Evolutionary conservation across 1,284 basidiomycete species (phyloP).

Genomic region (Porogramme epimiltina): DNA sequence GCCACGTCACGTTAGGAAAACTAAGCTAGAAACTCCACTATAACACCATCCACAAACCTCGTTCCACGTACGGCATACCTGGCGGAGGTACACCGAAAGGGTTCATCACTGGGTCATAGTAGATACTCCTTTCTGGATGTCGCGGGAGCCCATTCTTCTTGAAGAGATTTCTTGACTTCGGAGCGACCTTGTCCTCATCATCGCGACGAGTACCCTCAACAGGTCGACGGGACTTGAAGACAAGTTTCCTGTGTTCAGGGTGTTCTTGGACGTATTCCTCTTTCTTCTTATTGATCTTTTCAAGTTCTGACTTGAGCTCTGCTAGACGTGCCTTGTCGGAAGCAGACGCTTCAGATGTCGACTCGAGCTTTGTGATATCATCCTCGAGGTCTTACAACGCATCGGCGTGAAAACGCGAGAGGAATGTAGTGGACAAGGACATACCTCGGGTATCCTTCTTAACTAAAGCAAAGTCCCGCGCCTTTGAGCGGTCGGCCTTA

Average conservation of each 20-base stretch:
- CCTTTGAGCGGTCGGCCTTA: slow-evolving; percentile 77
- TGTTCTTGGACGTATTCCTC: slow-evolving; percentile 89
- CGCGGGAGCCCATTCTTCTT: slow-evolving; percentile 80
- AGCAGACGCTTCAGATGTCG: slow-evolving; percentile 40
- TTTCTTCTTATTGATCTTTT: slow-evolving; percentile 81
- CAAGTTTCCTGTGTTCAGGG: slow-evolving; percentile 82
- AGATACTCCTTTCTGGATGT: slow-evolving; percentile 88
- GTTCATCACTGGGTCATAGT: slow-evolving; percentile 93
- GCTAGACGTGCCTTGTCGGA: slow-evolving; percentile 58
- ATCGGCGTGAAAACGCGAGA: background rate
- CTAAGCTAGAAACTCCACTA: background rate
- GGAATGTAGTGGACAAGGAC: slow-evolving; percentile 10
- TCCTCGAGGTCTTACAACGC: slow-evolving; percentile 62
- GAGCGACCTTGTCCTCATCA: slow-evolving; percentile 34
- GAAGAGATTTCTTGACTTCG: slow-evolving; percentile 67
- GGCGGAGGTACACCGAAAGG: slow-evolving; percentile 95
- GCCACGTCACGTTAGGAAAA: slow-evolving; percentile 1
- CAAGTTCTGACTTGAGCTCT: slow-evolving; percentile 76
- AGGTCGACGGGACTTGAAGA: slow-evolving; percentile 58
- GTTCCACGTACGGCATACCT: slow-evolving; percentile 92
- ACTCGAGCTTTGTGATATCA: slow-evolving; percentile 68
- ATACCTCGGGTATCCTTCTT: slow-evolving; percentile 86
- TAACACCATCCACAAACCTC: slow-evolving; percentile 54
- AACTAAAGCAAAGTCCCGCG: slow-evolving; percentile 79
- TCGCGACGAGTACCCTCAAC: slow-evolving; percentile 49